Conservation (phyloP, 257 asterid genomes). For the Schizonepeta tenuifolia region DNA sequence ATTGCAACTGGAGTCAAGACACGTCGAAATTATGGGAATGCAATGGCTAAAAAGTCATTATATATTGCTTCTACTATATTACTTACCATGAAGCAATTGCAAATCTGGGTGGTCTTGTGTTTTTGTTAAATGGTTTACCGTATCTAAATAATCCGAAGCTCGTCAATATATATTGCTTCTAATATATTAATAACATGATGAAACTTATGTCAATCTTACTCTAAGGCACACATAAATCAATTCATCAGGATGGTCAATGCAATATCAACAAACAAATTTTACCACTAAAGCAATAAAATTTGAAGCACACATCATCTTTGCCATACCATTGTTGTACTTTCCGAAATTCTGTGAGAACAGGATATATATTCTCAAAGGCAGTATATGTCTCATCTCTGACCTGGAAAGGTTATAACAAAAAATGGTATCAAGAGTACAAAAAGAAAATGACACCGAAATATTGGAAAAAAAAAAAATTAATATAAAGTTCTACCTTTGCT, state of each 20-base stretch:
- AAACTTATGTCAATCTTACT: neutral
- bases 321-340: constrained; percentile 94
- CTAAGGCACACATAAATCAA: too few species aligned
- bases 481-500: constrained; percentile 68
- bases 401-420: constrained; percentile 44
- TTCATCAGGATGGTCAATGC: too few species aligned
- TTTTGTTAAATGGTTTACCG: too few species aligned
- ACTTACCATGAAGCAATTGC: neutral
- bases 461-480: constrained; percentile 8
- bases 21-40: too few species aligned
- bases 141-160: too few species aligned
- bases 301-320: constrained; percentile 9
- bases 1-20: too few species aligned
- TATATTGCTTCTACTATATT: neutral
- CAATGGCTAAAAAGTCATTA: too few species aligned
- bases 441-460: neutral
- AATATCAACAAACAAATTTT: neutral
- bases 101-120: too few species aligned
- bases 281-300: neutral
- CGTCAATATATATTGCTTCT: neutral
- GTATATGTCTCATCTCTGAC: constrained; percentile 88
- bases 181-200: neutral
- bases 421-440: neutral
- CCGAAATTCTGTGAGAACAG: constrained; percentile 84
- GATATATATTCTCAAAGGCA: constrained; percentile 93